A percentile compares a stretch with the other conserved stretches of the same genome.
Evolutionary conservation across 441 rosid genomes (phyloP).

Genomic region (Pelargonium fulgidum): DNA sequence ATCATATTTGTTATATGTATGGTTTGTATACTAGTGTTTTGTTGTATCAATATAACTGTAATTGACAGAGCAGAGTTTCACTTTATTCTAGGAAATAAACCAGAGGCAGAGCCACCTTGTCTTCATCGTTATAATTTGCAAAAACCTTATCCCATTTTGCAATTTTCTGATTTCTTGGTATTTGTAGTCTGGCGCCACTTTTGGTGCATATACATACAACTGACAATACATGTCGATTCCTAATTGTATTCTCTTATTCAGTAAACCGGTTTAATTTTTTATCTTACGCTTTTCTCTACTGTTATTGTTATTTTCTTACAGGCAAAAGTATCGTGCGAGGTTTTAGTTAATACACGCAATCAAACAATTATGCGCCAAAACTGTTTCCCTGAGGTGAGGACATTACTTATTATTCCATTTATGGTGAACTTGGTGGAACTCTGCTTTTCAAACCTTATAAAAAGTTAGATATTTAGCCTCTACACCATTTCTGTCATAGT

Average conservation of each 20-base stretch:
- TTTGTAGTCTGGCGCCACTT: not conserved
- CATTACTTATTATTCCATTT: not conserved
- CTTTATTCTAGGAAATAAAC: not conserved
- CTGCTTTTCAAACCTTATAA: not conserved
- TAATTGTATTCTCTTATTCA: too few species aligned
- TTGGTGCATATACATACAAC: not conserved
- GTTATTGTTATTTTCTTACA: conserved; percentile 11
- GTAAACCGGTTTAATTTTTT: too few species aligned
- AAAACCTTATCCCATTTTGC: not conserved
- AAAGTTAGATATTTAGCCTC: not conserved
- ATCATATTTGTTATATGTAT: not conserved
- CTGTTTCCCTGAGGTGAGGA: conserved; percentile 25
- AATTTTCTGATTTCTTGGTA: too few species aligned
- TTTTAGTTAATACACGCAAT: conserved; percentile 34
- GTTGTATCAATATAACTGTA: not conserved
- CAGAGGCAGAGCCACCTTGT: not conserved
- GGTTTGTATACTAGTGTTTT: too few species aligned
- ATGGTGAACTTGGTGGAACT: not conserved
- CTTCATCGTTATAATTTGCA: not conserved
- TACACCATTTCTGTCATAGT: too few species aligned
- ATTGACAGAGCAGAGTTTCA: not conserved
- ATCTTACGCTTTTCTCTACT: not conserved
- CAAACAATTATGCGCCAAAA: conserved; percentile 41
- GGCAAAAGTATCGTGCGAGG: conserved; percentile 38
- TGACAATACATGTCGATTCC: not conserved